phyloP scores from a whole-genome alignment of 495 filamentous ascomycete genomes.

The Cenococcum geophilum region DNA sequence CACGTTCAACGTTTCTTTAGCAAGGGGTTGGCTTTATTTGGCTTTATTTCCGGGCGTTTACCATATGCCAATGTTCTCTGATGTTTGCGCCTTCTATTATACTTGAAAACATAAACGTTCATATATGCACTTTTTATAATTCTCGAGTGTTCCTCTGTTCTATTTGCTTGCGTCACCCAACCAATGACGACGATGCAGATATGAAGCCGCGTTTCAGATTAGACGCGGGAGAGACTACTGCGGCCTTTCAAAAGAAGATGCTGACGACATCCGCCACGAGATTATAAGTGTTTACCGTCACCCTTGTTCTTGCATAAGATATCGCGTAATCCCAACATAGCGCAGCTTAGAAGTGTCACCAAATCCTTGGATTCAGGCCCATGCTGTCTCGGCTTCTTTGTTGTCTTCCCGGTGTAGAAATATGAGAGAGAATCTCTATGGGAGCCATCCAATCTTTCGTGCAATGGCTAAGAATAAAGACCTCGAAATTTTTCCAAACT shows the following conservation, averaged over 20 bases:
- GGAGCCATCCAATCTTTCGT: neutral
- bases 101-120: neutral
- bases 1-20: neutral
- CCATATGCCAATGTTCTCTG: neutral
- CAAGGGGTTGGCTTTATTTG: neutral
- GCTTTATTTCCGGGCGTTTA: neutral
- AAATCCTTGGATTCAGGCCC: neutral
- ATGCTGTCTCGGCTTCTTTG: neutral
- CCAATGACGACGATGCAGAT: neutral
- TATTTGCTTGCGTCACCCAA: too few relatives aligned
- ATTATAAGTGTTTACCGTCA: neutral
- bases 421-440: neutral
- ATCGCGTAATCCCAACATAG: too few relatives aligned
- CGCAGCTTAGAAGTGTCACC: too few relatives aligned
- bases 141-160: too few relatives aligned
- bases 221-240: neutral
- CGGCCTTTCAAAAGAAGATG: neutral
- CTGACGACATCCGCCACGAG: neutral
- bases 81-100: neutral
- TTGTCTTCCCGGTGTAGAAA: neutral
- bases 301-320: neutral
- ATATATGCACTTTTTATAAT: neutral
- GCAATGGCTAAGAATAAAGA: too few relatives aligned
- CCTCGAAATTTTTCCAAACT: neutral
- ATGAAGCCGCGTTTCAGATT: neutral